Conservation (phyloP, 495 filamentous ascomycete species). For the Choiromyces venosus region DNA sequence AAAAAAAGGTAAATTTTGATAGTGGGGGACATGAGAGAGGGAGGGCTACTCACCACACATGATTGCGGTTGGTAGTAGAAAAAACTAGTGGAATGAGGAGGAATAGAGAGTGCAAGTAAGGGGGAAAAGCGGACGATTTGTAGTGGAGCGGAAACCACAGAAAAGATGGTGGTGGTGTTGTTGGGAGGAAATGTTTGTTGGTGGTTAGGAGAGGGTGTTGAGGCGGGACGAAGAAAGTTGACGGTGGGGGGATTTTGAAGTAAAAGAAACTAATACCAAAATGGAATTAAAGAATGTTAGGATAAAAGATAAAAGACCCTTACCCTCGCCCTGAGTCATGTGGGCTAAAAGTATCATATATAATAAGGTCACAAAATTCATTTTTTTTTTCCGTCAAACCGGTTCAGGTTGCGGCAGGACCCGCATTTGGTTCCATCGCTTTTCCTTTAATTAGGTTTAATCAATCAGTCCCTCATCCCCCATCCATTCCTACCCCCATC, state of each 20-base stretch:
- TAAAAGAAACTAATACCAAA: not conserved
- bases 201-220: not conserved
- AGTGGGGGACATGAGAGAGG: constrained; percentile 11
- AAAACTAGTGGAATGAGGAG: not conserved
- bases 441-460: not conserved
- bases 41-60: constrained; percentile 39
- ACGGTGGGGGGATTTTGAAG: not conserved
- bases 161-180: not conserved
- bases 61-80: not conserved
- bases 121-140: not conserved
- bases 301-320: not conserved
- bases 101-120: not conserved
- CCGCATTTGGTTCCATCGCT: not conserved
- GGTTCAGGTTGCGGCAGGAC: not conserved
- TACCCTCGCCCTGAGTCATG: not conserved
- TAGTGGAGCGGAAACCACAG: not conserved
- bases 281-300: not conserved
- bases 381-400: not conserved
- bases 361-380: not conserved
- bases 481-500: not conserved
- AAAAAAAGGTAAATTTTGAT: not conserved
- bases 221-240: not conserved
- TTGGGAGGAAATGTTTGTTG: not conserved
- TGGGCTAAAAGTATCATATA: not conserved
- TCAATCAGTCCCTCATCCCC: not conserved